Evolutionary conservation across 139 green algal genomes (phyloP).

Genomic region (Marvania coccoides): DNA sequence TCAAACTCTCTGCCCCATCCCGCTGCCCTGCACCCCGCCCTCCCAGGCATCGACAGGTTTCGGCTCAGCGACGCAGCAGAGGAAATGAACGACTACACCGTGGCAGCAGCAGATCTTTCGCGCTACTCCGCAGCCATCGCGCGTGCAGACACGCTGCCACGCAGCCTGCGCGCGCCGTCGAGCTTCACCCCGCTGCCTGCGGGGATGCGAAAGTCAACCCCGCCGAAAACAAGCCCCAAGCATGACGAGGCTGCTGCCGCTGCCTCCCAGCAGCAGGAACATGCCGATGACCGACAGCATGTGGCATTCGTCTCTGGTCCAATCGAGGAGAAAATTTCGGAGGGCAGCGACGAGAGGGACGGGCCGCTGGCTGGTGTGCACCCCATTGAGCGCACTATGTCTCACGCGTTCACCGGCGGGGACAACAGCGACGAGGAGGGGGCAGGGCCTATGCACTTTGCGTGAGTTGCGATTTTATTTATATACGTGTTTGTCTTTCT

Average conservation of each 20-base stretch:
- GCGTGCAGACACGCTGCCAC: slow-evolving; percentile 3
- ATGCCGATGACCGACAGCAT: background rate
- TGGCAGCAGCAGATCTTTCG: slow-evolving; percentile 7
- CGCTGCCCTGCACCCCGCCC: slow-evolving; percentile 23
- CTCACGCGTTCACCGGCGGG: background rate
- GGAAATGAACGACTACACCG: slow-evolving; percentile 26
- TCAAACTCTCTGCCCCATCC: slow-evolving; percentile 23
- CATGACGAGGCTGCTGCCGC: background rate
- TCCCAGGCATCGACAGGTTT: slow-evolving; percentile 19
- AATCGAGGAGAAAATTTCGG: background rate
- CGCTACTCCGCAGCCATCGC: background rate
- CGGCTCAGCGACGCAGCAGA: slow-evolving; percentile 1
- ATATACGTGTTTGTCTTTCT: background rate
- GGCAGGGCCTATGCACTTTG: slow-evolving; percentile 20
- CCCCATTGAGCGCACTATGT: background rate
- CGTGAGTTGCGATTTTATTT: background rate
- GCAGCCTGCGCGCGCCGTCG: background rate
- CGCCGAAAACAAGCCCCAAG: too few relatives aligned
- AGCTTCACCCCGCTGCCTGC: slow-evolving; percentile 2
- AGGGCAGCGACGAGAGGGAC: background rate
- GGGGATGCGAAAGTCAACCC: background rate
- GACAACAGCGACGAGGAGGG: slow-evolving; percentile 3
- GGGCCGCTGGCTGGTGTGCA: background rate
- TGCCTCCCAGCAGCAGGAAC: background rate
- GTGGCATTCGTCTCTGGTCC: background rate